These are phyloP conservation scores for Leucosporidium scottii DNA, from an alignment of 768 basidiomycete genomes.

Conservation along the genomic window DNA sequence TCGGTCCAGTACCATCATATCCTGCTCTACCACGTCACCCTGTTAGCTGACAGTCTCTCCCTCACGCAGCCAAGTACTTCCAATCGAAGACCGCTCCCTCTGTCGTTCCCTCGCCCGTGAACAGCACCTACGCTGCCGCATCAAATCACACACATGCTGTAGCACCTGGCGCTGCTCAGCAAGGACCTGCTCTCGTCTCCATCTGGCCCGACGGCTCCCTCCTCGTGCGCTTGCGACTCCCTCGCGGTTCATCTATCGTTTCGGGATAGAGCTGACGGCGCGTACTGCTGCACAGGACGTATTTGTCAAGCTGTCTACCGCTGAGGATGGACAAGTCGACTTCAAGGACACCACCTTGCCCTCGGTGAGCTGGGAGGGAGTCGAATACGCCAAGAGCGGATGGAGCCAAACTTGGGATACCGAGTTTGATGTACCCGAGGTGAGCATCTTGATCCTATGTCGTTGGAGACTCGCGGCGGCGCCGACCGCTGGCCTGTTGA, in stretches of 20 bases:
- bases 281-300: conserved; percentile 8
- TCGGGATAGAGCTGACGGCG: neutral
- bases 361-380: conserved; percentile 16
- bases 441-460: neutral
- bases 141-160: neutral
- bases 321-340: conserved; percentile 16
- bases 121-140: neutral
- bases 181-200: neutral
- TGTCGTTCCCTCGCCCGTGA: neutral
- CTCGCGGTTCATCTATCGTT: neutral
- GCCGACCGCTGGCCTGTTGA: neutral
- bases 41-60: neutral
- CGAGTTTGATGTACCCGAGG: conserved; percentile 24
- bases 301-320: conserved; percentile 17
- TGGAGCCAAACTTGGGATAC: conserved; percentile 26
- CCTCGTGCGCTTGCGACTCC: neutral
- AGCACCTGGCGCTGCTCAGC: neutral
- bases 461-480: conserved; percentile 20
- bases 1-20: no score
- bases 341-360: conserved; percentile 11
- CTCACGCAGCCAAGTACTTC: neutral
- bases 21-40: no score
- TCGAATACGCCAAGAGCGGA: conserved; percentile 19
- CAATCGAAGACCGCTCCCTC: neutral
- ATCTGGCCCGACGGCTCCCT: neutral